Evolutionary conservation across 163 green algal genomes (phyloP), one percentile per base, ranked within the genome.

Genomic region (Picocystis sp.): DNA sequence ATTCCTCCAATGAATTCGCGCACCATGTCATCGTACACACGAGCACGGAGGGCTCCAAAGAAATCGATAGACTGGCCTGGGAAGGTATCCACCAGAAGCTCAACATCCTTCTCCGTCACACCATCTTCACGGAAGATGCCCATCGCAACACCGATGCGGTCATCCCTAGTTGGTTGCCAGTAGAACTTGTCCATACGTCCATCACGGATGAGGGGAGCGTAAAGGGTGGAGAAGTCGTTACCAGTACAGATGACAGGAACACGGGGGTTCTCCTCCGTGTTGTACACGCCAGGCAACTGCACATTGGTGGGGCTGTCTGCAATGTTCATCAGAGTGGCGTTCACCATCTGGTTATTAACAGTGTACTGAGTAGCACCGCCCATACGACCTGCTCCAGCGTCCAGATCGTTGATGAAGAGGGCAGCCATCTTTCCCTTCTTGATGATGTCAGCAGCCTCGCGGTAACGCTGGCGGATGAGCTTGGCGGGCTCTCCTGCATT

Each of bases 321-420:
- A 64, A 98, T 95, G 87, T 98, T 98, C 89, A 98, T 98, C 10
- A 98, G 83, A 1, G 89, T 98, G 67, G 89, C 89, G 70, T 97
- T 97, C 22, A 95, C 87, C 86, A 94, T 93, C 82, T 98, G 89
- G 81, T 97, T 97, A 85, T 97, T 98, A 17, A 98, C 89, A 23
- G 89, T 98, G 86, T 98, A 97, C 81, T 98, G 89, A 22, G 89
- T 97, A 44, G 63, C 65, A 53, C 78, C 78, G 29, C 89, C 89
- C 86, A 98, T 96, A 66, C 89, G 84, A 47, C 89, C 89, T n/a
- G 89, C 89, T 60, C 87, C 86, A 33, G 89, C 89, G 52, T 98
- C 89, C 50, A 98, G 76, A 61, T 98, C 89, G 77, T 98, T 98
- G 73, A 98, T 98, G 81, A 97, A 97, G 22, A 98, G 78, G 6